These are phyloP conservation scores for Trypanosoma congolense DNA, from an alignment of 208 protist genomes.

Conservation along the genomic window DNA sequence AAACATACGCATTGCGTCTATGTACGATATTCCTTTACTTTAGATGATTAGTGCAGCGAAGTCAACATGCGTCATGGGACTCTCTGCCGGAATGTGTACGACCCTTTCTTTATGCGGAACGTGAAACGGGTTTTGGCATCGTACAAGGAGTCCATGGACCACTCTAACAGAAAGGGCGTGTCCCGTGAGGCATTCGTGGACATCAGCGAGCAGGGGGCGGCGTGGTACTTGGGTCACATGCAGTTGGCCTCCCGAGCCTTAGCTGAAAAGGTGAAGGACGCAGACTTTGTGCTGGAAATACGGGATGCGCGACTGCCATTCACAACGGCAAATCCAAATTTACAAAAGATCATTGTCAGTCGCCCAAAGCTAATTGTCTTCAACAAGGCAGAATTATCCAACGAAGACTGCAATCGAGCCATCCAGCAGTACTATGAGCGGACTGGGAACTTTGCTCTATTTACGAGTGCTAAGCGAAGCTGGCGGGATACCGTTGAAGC, in stretches of 20 bases:
- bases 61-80: slow-evolving; percentile 49
- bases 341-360: slow-evolving; percentile 41
- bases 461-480: slow-evolving; percentile 73
- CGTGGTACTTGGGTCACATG: slow-evolving; percentile 90
- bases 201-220: slow-evolving; percentile 77
- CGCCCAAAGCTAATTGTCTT: slow-evolving; percentile 86
- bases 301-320: slow-evolving; percentile 90
- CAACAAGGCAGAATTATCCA: slow-evolving; percentile 91
- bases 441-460: slow-evolving; percentile 61
- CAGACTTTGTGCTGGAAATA: slow-evolving; percentile 91
- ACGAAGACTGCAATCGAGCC: slow-evolving; percentile 73
- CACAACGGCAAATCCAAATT: slow-evolving; percentile 78
- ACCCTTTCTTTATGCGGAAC: slow-evolving; percentile 85
- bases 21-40: not conserved
- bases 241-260: slow-evolving; percentile 47
- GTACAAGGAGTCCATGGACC: slow-evolving; percentile 74
- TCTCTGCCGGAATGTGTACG: slow-evolving; percentile 64
- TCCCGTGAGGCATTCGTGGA: slow-evolving; percentile 86
- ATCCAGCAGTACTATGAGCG: slow-evolving; percentile 83
- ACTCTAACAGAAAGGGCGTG: slow-evolving; percentile 42
- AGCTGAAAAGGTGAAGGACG: slow-evolving; percentile 66
- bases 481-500: slow-evolving; percentile 78
- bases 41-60: not conserved
- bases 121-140: slow-evolving; percentile 75
- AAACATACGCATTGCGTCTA: not conserved